phyloP scores from a whole-genome alignment of 495 filamentous ascomycete genomes.

The Neurospora hispaniola region DNA sequence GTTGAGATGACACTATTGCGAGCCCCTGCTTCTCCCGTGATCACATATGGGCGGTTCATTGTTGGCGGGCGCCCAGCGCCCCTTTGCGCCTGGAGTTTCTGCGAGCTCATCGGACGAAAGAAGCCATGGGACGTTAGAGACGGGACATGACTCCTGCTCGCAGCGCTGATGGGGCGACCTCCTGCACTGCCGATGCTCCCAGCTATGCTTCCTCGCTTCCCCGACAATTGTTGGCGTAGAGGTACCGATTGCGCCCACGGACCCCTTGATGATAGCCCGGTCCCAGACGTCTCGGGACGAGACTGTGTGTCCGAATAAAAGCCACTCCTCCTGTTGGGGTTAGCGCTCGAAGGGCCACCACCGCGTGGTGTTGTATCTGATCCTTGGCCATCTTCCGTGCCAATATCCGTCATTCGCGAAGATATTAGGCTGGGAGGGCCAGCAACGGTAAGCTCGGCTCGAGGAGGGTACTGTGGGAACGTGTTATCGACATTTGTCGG shows the following conservation, averaged over 20 bases:
- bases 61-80: slow-evolving; percentile 37
- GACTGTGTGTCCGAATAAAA: slow-evolving; percentile 35
- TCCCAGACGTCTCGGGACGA: slow-evolving; percentile 39
- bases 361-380: slow-evolving; percentile 22
- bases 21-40: slow-evolving; percentile 25
- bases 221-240: slow-evolving; percentile 32
- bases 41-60: slow-evolving; percentile 24
- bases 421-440: slow-evolving; percentile 62
- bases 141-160: slow-evolving; percentile 79
- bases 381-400: slow-evolving; percentile 42
- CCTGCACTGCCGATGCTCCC: slow-evolving; percentile 35
- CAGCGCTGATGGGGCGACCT: slow-evolving; percentile 52
- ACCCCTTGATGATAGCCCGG: slow-evolving; percentile 39
- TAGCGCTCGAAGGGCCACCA: slow-evolving; percentile 10
- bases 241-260: slow-evolving; percentile 39
- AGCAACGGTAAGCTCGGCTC: slow-evolving; percentile 13
- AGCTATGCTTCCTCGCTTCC: slow-evolving; percentile 30
- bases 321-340: slow-evolving; percentile 21
- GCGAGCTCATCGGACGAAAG: slow-evolving; percentile 94
- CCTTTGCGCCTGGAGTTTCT: slow-evolving; percentile 85
- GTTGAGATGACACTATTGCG: slow-evolving; percentile 40
- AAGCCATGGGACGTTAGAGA: slow-evolving; percentile 82
- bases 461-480: slow-evolving; percentile 29
- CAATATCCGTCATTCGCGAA: slow-evolving; percentile 74
- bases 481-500: slow-evolving; percentile 27